A percentile compares a stretch with the other conserved stretches of the same genome.
Conservation (phyloP, 768 basidiomycete species). For the Mycena vitilis region DNA sequence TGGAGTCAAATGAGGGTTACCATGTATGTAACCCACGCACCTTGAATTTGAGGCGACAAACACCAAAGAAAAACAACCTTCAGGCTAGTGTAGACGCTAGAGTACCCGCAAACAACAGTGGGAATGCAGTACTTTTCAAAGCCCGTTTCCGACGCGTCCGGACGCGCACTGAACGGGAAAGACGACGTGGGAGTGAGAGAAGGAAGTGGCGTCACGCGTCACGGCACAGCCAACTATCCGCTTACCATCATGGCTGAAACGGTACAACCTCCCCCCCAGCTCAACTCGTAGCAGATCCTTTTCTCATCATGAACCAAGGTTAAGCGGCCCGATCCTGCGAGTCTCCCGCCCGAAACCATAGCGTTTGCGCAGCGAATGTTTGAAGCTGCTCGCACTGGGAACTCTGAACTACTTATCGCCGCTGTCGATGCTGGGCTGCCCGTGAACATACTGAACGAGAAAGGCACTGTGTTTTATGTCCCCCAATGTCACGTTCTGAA, state of each 20-base stretch:
- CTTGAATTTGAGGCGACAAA: neutral
- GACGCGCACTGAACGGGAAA: neutral
- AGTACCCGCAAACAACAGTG: too few relatives aligned
- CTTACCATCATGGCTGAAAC: conserved; percentile 3
- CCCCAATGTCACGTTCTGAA: neutral
- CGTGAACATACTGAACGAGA: conserved; percentile 75
- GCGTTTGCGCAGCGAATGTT: conserved; percentile 80
- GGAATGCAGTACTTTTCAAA: too few relatives aligned
- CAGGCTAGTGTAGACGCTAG: too few relatives aligned
- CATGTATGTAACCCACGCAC: neutral
- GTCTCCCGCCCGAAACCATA: conserved; percentile 56
- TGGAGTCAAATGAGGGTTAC: neutral
- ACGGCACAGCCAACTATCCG: neutral
- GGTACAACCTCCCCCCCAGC: neutral
- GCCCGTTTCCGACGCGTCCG: too few relatives aligned
- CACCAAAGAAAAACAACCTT: too few relatives aligned
- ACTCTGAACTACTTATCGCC: conserved; percentile 61
- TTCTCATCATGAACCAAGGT: conserved; percentile 17
- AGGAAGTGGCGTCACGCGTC: neutral
- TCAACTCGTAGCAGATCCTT: neutral
- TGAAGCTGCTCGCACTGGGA: conserved; percentile 75
- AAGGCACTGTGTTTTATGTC: conserved; percentile 55
- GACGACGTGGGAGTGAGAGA: neutral
- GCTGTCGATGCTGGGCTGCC: conserved; percentile 80
- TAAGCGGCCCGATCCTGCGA: conserved; percentile 5